These are phyloP conservation scores for Byssoonygena ceratinophila DNA, from an alignment of 2,329 filamentous ascomycete species.

Conservation along the genomic window DNA sequence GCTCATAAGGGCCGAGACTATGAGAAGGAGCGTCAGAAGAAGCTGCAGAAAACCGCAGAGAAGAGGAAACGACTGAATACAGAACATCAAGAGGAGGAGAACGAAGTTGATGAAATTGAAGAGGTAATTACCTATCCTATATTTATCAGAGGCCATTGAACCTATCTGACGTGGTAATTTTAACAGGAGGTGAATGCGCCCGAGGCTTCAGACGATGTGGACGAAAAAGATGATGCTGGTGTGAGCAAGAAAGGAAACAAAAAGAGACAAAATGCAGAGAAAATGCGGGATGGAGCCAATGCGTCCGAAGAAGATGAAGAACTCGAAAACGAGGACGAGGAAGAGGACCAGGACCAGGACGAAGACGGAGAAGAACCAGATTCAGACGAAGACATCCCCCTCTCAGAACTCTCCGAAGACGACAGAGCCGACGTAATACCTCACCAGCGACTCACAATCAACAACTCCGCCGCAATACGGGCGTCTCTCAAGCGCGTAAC, in stretches of 20 bases:
- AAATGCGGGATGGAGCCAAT: constrained; percentile 12
- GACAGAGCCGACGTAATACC: constrained; percentile 80
- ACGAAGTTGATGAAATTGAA: constrained; percentile 14
- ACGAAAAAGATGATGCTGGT: constrained; percentile 22
- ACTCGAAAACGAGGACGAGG: constrained; percentile 29
- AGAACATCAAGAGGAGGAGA: constrained; percentile 13
- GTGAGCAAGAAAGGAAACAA: constrained; percentile 12
- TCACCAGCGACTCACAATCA: constrained; percentile 89
- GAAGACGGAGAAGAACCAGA: constrained; percentile 53
- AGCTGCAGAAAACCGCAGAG: constrained; percentile 45
- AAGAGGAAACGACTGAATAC: constrained; percentile 34
- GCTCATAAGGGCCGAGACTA: constrained; percentile 54
- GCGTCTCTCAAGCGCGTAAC: constrained; percentile 61
- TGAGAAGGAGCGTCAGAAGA: constrained; percentile 66
- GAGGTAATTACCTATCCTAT: constrained; percentile 15
- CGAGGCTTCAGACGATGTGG: constrained; percentile 15
- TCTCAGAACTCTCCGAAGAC: constrained; percentile 73
- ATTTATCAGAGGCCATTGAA: not conserved
- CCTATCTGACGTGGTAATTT: not conserved
- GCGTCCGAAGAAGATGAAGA: constrained; percentile 30
- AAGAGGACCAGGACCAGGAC: constrained; percentile 29
- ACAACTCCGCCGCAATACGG: constrained; percentile 82
- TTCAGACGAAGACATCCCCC: constrained; percentile 76
- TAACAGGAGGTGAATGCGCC: constrained; percentile 13
- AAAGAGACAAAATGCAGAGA: not conserved